phyloP scores from a whole-genome alignment of 768 basidiomycete species.

The Boletus vinaceobasis region DNA sequence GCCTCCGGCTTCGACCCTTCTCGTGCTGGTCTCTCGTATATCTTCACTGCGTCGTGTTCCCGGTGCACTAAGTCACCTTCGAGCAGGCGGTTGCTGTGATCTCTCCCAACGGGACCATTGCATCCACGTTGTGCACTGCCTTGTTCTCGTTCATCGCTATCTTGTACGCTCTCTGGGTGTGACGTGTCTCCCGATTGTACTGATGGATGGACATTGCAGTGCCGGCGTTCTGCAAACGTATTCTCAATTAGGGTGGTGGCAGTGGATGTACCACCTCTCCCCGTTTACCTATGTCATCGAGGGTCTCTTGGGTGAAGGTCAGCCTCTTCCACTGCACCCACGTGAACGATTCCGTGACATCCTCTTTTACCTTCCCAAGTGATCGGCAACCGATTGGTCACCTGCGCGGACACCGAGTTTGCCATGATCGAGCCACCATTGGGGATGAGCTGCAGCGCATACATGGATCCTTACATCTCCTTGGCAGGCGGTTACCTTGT shows the following conservation, averaged over 20 bases:
- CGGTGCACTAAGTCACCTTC: conserved; percentile 44
- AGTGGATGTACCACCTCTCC: conserved; percentile 35
- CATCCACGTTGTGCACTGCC: conserved; percentile 36
- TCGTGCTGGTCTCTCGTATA: conserved; percentile 40
- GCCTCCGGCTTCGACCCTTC: conserved; percentile 38
- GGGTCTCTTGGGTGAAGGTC: conserved; percentile 22
- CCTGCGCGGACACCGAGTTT: conserved; percentile 52
- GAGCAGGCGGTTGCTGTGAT: conserved; percentile 40
- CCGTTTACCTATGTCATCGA: conserved; percentile 51
- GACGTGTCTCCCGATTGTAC: background rate
- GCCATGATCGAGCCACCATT: conserved; percentile 50
- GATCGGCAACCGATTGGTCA: conserved; percentile 40
- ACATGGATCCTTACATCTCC: conserved; percentile 48
- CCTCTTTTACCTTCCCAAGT: conserved; percentile 20
- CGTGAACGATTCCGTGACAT: background rate
- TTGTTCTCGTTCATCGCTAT: conserved; percentile 40
- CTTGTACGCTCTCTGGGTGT: conserved; percentile 34
- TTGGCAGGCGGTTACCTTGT: conserved; percentile 53
- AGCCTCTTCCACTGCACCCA: background rate
- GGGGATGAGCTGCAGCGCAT: conserved; percentile 51
- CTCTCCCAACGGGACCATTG: conserved; percentile 40
- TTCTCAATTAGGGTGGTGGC: conserved; percentile 33
- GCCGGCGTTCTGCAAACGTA: conserved; percentile 24
- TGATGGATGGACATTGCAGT: conserved; percentile 12
- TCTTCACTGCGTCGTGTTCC: conserved; percentile 37